These are phyloP conservation scores for Coniochaeta prunicola DNA, from an alignment of 2,329 filamentous ascomycete genomes.

Conservation along the genomic window DNA sequence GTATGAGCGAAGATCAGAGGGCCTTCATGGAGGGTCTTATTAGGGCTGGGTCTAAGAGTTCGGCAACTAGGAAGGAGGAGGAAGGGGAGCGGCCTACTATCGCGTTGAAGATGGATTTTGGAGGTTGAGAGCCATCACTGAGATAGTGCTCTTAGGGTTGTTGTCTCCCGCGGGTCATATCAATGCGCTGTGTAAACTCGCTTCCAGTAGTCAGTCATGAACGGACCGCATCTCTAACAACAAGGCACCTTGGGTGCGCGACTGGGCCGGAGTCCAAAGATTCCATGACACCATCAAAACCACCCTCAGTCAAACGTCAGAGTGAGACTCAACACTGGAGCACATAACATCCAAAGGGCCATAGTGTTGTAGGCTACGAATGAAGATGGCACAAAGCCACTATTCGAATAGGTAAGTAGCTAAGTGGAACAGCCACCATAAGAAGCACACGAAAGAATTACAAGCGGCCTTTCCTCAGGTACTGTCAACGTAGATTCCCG, in stretches of 20 bases:
- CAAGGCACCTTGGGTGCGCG: too few relatives aligned
- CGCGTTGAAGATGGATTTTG: constrained; percentile 92
- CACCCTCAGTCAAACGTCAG: too few relatives aligned
- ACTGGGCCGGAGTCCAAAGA: too few relatives aligned
- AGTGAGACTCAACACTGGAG: neutral
- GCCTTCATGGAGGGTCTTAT: constrained; percentile 76
- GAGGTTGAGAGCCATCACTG: too few relatives aligned
- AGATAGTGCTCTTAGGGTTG: too few relatives aligned
- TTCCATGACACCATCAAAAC: too few relatives aligned
- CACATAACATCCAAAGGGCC: too few relatives aligned
- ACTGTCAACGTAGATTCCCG: neutral
- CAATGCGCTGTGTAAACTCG: too few relatives aligned
- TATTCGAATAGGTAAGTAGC: neutral
- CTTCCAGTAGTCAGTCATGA: too few relatives aligned
- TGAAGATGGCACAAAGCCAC: neutral
- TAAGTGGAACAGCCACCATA: neutral
- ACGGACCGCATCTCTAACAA: too few relatives aligned
- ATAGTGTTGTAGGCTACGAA: neutral
- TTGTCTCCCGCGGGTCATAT: too few relatives aligned
- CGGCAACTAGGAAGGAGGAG: constrained; percentile 22
- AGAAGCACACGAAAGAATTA: neutral
- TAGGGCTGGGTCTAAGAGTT: constrained; percentile 48
- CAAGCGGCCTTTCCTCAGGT: neutral
- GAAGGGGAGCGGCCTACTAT: constrained; percentile 63
- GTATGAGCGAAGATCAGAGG: constrained; percentile 64